phyloP scores from a whole-genome alignment of 164 flowering plant genomes.

The Tetrastigma voinierianum region DNA sequence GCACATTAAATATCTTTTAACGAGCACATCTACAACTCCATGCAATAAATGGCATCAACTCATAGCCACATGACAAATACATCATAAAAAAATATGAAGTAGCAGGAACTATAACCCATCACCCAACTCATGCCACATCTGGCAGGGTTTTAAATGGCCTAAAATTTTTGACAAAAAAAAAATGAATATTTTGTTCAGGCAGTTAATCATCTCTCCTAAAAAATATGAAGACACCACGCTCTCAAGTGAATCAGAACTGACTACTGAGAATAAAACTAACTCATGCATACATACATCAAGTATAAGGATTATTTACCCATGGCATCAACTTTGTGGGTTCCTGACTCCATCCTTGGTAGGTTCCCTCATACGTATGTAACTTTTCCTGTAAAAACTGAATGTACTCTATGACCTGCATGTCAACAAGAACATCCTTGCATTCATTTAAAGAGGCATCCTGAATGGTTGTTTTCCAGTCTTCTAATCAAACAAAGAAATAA shows the following conservation, averaged over 20 bases:
- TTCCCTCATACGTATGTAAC: conserved; percentile 56
- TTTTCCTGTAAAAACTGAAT: conserved; percentile 75
- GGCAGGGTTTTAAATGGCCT: neutral
- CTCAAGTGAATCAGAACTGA: too few species aligned
- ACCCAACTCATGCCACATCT: neutral
- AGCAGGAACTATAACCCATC: neutral
- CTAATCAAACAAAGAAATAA: neutral
- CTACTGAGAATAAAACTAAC: neutral
- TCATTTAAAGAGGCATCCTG: neutral
- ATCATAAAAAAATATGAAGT: neutral
- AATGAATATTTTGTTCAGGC: neutral
- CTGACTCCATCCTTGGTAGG: conserved; percentile 60
- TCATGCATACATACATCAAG: neutral
- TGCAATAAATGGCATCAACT: neutral
- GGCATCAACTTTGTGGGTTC: conserved; percentile 59
- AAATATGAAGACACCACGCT: too few species aligned
- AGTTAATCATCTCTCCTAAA: too few species aligned
- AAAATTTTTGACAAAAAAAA: neutral
- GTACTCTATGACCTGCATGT: conserved; percentile 77
- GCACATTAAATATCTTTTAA: neutral
- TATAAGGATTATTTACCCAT: conserved; percentile 48
- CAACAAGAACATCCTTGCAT: neutral
- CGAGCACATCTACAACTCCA: neutral
- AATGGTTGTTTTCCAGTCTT: neutral
- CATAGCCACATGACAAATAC: neutral